Percentiles rank a stretch among this genome's conserved stretches.
phyloP scores from a whole-genome alignment of 1,139 yeast genomes.

The Geotrichum aggregatum region DNA sequence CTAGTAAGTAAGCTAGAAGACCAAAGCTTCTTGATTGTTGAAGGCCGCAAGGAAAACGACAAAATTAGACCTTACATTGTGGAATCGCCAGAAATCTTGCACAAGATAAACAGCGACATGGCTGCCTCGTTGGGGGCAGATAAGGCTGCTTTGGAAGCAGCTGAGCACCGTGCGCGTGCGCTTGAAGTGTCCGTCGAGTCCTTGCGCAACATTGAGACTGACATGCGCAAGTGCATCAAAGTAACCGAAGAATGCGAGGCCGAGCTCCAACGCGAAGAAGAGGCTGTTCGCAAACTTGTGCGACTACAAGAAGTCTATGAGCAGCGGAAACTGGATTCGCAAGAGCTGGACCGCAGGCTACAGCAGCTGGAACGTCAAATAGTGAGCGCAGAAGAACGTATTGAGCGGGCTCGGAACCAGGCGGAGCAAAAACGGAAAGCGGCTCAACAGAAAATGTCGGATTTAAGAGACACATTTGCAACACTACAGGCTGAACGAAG shows the following conservation, averaged over 20 bases:
- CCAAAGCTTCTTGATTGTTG: conserved; percentile 50
- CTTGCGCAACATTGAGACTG: conserved; percentile 53
- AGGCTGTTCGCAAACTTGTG: conserved; percentile 42
- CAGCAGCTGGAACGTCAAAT: conserved; percentile 53
- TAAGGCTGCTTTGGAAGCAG: conserved; percentile 41
- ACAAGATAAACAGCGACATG: conserved; percentile 55
- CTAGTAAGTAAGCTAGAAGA: conserved; percentile 56
- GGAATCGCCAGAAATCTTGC: conserved; percentile 58
- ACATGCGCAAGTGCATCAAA: conserved; percentile 49
- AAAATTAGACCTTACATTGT: conserved; percentile 57
- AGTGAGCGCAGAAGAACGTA: conserved; percentile 52
- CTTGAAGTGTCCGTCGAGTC: conserved; percentile 57
- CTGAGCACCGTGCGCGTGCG: conserved; percentile 51
- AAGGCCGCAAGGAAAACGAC: conserved; percentile 56
- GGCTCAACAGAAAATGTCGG: conserved; percentile 46
- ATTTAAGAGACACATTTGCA: conserved; percentile 48
- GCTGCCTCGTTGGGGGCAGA: conserved; percentile 47
- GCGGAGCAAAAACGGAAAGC: conserved; percentile 47
- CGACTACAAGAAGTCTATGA: conserved; percentile 49
- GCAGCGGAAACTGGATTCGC: conserved; percentile 44
- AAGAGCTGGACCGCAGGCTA: conserved; percentile 50
- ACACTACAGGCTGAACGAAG: conserved; percentile 50
- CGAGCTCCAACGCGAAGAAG: conserved; percentile 50
- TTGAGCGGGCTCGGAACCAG: conserved; percentile 48
- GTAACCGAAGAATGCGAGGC: conserved; percentile 55